Percentiles rank a stretch among this genome's conserved stretches.
Evolutionary conservation across 257 asterid species (phyloP).

Genomic region (Penstemon barbatus): DNA sequence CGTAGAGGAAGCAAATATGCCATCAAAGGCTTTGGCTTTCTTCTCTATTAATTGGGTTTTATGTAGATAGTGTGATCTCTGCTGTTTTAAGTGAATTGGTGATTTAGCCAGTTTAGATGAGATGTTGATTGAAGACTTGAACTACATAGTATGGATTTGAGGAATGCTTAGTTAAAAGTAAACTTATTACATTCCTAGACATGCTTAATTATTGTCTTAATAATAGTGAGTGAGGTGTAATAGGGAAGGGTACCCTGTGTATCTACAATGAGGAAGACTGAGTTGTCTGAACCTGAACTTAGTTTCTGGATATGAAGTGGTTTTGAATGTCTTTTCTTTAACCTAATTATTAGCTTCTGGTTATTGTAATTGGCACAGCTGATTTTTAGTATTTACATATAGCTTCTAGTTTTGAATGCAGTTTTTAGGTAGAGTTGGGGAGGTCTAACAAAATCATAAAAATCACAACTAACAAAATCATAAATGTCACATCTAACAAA

Average conservation of each 20-base stretch:
- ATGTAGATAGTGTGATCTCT: constrained; percentile 43
- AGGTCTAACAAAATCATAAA: too few relatives aligned
- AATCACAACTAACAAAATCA: too few relatives aligned
- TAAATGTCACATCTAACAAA: too few relatives aligned
- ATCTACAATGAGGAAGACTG: constrained; percentile 29
- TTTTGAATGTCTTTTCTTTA: neutral
- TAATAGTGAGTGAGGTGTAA: constrained; percentile 33
- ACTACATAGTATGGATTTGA: constrained; percentile 28
- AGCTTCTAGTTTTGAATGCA: too few relatives aligned
- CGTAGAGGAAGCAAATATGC: constrained; percentile 20
- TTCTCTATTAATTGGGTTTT: constrained; percentile 27
- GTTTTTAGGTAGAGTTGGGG: too few relatives aligned
- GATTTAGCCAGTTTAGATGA: constrained; percentile 29
- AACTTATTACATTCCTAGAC: constrained; percentile 32
- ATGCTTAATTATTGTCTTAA: constrained; percentile 28
- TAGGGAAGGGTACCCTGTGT: constrained; percentile 28
- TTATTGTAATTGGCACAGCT: neutral
- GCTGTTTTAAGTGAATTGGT: constrained; percentile 23
- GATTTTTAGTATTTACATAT: neutral
- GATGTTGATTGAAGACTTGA: constrained; percentile 34
- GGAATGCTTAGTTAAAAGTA: constrained; percentile 21
- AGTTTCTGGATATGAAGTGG: constrained; percentile 8
- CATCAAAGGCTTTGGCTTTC: constrained; percentile 26
- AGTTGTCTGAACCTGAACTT: constrained; percentile 20
- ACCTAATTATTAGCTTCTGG: neutral